Evolutionary conservation across 495 filamentous ascomycete genomes (phyloP).

Genomic region (Xylaria castorea): DNA sequence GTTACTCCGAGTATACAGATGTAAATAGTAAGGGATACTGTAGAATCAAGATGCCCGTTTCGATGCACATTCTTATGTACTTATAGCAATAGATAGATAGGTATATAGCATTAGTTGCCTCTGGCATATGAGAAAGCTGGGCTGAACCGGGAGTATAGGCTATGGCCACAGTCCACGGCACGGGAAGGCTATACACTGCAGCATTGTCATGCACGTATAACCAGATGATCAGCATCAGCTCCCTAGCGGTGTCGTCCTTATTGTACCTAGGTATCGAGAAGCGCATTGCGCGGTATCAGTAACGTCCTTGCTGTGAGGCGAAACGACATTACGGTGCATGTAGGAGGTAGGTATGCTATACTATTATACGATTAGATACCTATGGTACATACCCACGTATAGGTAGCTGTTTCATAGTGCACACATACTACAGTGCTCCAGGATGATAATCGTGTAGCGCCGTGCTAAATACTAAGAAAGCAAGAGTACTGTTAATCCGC

Average conservation of each 20-base stretch:
- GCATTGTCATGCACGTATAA: background rate
- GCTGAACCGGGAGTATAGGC: background rate
- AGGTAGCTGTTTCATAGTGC: too few relatives aligned
- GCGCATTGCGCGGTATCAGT: background rate
- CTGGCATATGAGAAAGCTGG: background rate
- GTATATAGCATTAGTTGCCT: background rate
- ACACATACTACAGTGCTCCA: too few relatives aligned
- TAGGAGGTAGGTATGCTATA: too few relatives aligned
- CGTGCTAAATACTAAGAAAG: too few relatives aligned
- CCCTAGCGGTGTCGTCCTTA: too few relatives aligned
- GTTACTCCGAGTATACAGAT: background rate
- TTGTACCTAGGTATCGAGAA: background rate
- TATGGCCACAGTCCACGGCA: background rate
- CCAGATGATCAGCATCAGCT: background rate
- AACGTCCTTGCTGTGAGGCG: background rate
- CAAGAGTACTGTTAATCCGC: too few relatives aligned
- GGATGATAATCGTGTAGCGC: too few relatives aligned
- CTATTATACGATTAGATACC: too few relatives aligned
- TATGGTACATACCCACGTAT: too few relatives aligned
- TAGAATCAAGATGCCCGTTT: background rate
- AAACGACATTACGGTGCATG: background rate
- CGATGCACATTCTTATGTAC: background rate
- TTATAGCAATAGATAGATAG: too few relatives aligned
- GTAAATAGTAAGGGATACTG: background rate
- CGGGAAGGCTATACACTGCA: slow-evolving; percentile 1